A percentile compares a stretch with the other conserved stretches of the same genome.
Conservation (phyloP, 2,329 filamentous ascomycete genomes). For the Ilyonectria sp. region DNA sequence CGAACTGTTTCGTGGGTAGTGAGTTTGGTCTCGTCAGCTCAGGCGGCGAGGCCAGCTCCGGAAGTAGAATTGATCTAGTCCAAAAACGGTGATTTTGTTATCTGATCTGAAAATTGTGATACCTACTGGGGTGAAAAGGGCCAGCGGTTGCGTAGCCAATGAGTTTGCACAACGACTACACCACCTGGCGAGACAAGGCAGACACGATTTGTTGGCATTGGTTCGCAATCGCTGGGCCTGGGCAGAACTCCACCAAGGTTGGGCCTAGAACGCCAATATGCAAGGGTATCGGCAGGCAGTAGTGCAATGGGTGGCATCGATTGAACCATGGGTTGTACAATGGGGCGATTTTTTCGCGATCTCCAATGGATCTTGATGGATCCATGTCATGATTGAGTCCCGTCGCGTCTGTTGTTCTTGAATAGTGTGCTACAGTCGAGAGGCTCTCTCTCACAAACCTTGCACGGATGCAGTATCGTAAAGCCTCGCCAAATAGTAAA, state of each 20-base stretch:
- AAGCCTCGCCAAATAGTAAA: not conserved
- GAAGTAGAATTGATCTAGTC: not conserved
- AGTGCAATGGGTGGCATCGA: not conserved
- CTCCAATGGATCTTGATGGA: not conserved
- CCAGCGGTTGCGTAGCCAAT: not conserved
- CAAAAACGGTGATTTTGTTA: not conserved
- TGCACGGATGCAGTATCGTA: not conserved
- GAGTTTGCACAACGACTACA: not conserved
- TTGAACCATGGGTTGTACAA: not conserved
- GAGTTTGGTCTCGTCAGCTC: too few species aligned
- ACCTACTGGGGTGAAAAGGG: not conserved
- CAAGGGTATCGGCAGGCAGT: not conserved
- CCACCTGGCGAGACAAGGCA: not conserved
- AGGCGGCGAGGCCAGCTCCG: too few species aligned
- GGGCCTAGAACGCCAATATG: not conserved
- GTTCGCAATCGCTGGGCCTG: too few species aligned
- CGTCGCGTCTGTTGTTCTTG: not conserved
- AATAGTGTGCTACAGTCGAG: not conserved
- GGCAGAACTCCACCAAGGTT: not conserved
- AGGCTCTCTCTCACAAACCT: not conserved
- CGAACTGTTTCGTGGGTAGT: too few species aligned
- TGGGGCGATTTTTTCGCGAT: not conserved
- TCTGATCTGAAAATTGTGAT: not conserved
- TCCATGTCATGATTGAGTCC: not conserved
- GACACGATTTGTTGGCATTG: not conserved